These are phyloP conservation scores for Cynara cardunculus DNA, from an alignment of 129 eudicot genomes.

Conservation along the genomic window DNA sequence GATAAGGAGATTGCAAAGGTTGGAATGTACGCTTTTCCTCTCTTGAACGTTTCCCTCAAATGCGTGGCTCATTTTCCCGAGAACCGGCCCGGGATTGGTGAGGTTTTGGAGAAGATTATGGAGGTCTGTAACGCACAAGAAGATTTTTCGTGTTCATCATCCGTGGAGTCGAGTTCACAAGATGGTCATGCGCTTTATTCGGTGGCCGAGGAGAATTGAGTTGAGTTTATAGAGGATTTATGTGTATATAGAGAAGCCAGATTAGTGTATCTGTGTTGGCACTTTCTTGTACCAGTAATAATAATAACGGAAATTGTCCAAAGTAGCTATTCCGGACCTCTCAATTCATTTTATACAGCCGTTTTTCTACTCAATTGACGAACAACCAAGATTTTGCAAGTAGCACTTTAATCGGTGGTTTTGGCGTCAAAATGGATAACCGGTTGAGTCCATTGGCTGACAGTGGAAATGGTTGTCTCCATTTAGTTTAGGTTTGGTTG, in stretches of 20 bases:
- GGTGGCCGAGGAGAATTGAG: slow-evolving; percentile 38
- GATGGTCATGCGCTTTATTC: slow-evolving; percentile 36
- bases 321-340: background rate
- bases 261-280: slow-evolving; percentile 4
- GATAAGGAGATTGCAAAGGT: slow-evolving; percentile 55
- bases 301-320: background rate
- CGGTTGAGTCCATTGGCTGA: no score
- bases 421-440: no score
- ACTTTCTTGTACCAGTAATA: background rate
- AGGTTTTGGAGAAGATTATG: slow-evolving; percentile 54
- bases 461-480: no score
- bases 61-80: slow-evolving; percentile 56
- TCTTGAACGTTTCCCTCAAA: slow-evolving; percentile 51
- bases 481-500: no score
- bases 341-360: background rate
- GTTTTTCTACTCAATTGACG: background rate
- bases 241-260: slow-evolving; percentile 23
- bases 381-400: background rate
- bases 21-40: slow-evolving; percentile 52
- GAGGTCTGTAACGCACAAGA: slow-evolving; percentile 45
- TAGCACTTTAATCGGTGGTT: no score
- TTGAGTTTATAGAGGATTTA: background rate
- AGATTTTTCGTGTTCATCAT: slow-evolving; percentile 32
- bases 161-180: slow-evolving; percentile 32
- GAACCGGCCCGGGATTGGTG: slow-evolving; percentile 48